A percentile compares a stretch with the other conserved stretches of the same genome.
These are phyloP conservation scores for Plantago major DNA, from an alignment of 257 asterid genomes.

Conservation along the genomic window DNA sequence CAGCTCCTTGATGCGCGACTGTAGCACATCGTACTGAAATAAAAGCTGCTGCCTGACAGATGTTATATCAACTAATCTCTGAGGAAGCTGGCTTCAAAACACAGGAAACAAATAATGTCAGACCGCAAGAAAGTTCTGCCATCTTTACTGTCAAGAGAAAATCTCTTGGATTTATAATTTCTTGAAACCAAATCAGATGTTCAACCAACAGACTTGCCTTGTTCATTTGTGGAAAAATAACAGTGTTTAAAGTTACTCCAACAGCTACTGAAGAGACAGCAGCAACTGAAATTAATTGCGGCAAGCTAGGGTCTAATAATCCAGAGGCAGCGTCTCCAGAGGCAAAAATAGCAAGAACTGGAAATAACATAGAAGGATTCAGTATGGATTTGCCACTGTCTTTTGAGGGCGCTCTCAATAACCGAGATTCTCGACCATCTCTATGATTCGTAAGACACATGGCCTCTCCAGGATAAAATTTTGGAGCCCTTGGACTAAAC, in stretches of 20 bases:
- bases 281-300: slow-evolving; percentile 64
- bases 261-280: slow-evolving; percentile 66
- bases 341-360: slow-evolving; percentile 61
- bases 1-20: slow-evolving; percentile 82
- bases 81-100: slow-evolving; percentile 68
- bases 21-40: slow-evolving; percentile 86
- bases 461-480: slow-evolving; percentile 87
- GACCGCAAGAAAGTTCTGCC: slow-evolving; percentile 7
- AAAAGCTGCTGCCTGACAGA: slow-evolving; percentile 74
- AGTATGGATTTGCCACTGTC: slow-evolving; percentile 42
- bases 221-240: slow-evolving; percentile 63
- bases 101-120: slow-evolving; percentile 18
- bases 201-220: slow-evolving; percentile 47
- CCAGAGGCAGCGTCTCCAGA: slow-evolving; percentile 94
- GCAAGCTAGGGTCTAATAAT: slow-evolving; percentile 78
- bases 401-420: slow-evolving; percentile 76
- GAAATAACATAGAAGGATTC: slow-evolving; percentile 67
- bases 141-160: neutral
- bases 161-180: neutral
- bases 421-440: slow-evolving; percentile 79
- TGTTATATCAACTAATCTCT: slow-evolving; percentile 58
- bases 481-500: slow-evolving; percentile 72
- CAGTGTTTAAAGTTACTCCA: slow-evolving; percentile 61
- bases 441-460: slow-evolving; percentile 81
- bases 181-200: neutral